Percentiles rank a stretch among this genome's conserved stretches.
phyloP scores from a whole-genome alignment of 345 rosid genomes.

The Lepidium sativum region DNA sequence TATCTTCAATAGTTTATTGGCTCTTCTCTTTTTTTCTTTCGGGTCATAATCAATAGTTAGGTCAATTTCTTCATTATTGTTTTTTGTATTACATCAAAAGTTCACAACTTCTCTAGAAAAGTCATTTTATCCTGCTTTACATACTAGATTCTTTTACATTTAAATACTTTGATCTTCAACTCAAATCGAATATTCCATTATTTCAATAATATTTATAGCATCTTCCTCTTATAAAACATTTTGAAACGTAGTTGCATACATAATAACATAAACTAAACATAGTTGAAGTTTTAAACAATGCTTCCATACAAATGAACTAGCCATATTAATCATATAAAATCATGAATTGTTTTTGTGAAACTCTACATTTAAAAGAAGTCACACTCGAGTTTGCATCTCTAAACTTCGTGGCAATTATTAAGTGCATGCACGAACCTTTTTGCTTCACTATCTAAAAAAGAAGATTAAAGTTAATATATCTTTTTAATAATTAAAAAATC shows the following conservation, averaged over 20 bases:
- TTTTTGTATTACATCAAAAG: neutral
- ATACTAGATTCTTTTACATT: neutral
- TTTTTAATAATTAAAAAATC: neutral
- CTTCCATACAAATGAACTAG: neutral
- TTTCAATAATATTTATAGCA: neutral
- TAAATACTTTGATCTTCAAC: neutral
- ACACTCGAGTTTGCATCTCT: slow-evolving; percentile 22
- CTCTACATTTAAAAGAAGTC: slow-evolving; percentile 4
- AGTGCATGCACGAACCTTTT: slow-evolving; percentile 23
- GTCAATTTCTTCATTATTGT: slow-evolving; percentile 6
- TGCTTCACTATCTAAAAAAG: neutral
- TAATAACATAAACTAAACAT: neutral
- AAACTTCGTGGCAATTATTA: neutral
- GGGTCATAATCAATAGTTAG: slow-evolving; percentile 19
- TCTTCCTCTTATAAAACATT: neutral
- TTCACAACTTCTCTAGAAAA: neutral
- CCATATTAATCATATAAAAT: neutral
- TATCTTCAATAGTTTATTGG: slow-evolving; percentile 9
- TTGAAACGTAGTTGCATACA: neutral
- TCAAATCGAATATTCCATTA: neutral
- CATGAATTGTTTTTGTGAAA: neutral
- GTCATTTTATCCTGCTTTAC: neutral
- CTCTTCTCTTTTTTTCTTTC: neutral
- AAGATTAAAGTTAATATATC: neutral
- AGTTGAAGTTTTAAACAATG: neutral